Conservation (phyloP, 345 rosid species). For the Orychophragmus violaceus region DNA sequence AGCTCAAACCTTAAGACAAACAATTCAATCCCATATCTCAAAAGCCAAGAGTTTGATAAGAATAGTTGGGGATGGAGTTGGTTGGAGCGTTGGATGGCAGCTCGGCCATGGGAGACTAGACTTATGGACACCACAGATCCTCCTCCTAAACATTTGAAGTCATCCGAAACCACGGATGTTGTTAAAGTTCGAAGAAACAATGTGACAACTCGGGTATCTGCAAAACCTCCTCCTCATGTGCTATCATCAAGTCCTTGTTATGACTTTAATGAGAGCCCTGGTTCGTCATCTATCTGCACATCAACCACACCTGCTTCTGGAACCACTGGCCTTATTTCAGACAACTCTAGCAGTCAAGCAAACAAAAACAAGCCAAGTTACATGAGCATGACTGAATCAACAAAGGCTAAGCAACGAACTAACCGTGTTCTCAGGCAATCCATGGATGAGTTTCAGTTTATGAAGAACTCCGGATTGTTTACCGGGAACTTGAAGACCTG, state of each 20-base stretch:
- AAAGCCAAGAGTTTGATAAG: conserved; percentile 61
- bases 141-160: conserved; percentile 40
- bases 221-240: conserved; percentile 44
- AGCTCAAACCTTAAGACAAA: conserved; percentile 30
- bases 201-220: conserved; percentile 69
- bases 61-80: conserved; percentile 96
- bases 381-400: conserved; percentile 82
- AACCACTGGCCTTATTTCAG: conserved; percentile 49
- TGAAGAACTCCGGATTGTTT: conserved; percentile 43
- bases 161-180: conserved; percentile 38
- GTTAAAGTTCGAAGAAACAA: conserved; percentile 65
- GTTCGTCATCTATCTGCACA: conserved; percentile 73
- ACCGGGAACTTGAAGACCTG: conserved; percentile 38
- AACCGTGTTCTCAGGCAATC: conserved; percentile 61
- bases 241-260: conserved; percentile 73
- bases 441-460: conserved; percentile 89
- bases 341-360: conserved; percentile 34
- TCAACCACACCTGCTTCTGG: conserved; percentile 61
- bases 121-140: conserved; percentile 55
- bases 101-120: conserved; percentile 93
- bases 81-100: conserved; percentile 99
- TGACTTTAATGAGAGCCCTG: conserved; percentile 71
- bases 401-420: conserved; percentile 66
- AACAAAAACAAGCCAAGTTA: conserved; percentile 55
- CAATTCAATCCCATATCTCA: conserved; percentile 33